phyloP scores from a whole-genome alignment of 2,329 filamentous ascomycete species.

The Escovopsis sp. region DNA sequence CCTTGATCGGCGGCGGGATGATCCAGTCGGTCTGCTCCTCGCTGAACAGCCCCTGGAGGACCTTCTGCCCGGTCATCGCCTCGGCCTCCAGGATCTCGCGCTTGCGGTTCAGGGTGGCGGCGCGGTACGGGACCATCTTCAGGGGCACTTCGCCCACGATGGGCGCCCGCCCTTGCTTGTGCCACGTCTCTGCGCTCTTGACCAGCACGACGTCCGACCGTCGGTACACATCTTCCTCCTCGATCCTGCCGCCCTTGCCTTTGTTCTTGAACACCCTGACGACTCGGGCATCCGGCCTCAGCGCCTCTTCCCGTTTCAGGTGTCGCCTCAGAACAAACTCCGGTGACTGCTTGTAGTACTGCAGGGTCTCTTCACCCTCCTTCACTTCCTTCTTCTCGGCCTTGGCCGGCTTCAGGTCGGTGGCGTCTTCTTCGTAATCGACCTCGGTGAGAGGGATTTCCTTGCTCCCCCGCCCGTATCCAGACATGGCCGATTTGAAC shows the following conservation, averaged over 20 bases:
- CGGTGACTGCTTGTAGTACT: constrained; percentile 74
- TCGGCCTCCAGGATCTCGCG: constrained; percentile 80
- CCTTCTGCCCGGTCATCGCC: constrained; percentile 64
- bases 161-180: constrained; percentile 81
- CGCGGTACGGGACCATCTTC: constrained; percentile 80
- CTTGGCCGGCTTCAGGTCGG: constrained; percentile 59
- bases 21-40: constrained; percentile 88
- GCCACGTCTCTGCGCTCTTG: constrained; percentile 91
- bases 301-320: constrained; percentile 79
- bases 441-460: constrained; percentile 46
- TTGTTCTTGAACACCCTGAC: constrained; percentile 62
- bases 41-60: constrained; percentile 74
- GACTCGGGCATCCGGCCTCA: constrained; percentile 51
- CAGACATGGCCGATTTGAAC: constrained; percentile 68
- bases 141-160: constrained; percentile 56
- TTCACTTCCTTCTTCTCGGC: constrained; percentile 59
- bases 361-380: constrained; percentile 66
- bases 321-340: constrained; percentile 80
- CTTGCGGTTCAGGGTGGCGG: constrained; percentile 74
- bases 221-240: constrained; percentile 60
- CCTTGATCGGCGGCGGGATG: constrained; percentile 69
- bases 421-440: constrained; percentile 67
- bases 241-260: constrained; percentile 57
- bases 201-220: constrained; percentile 70
- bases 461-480: constrained; percentile 43